Evolutionary conservation across 257 asterid species (phyloP).

Genomic region (Capsicum baccatum): DNA sequence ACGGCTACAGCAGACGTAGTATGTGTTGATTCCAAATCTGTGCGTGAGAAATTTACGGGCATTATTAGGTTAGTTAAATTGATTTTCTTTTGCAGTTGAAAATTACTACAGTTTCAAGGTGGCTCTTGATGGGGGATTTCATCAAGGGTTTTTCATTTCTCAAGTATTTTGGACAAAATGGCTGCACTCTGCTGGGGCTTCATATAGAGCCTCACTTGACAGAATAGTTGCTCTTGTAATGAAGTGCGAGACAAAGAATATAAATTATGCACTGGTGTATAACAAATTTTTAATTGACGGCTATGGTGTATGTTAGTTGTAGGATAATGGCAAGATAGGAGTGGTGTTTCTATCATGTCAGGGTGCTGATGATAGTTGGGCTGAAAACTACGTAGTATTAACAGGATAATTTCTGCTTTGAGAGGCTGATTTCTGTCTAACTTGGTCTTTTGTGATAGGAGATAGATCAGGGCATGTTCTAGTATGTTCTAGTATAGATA

Average conservation of each 20-base stretch:
- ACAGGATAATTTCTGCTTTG: background rate
- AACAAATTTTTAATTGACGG: background rate
- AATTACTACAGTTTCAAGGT: background rate
- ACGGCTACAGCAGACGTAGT: constrained; percentile 85
- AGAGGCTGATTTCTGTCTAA: background rate
- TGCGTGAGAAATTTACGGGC: constrained; percentile 83
- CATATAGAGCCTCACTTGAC: background rate
- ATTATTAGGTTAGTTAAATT: constrained; percentile 62
- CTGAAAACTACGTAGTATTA: constrained; percentile 7
- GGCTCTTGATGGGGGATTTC: background rate
- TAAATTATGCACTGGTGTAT: background rate
- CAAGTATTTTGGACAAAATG: constrained; percentile 15
- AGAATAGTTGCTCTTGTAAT: background rate
- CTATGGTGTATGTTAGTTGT: constrained; percentile 5
- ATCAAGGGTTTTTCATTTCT: background rate
- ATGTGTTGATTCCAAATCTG: constrained; percentile 87
- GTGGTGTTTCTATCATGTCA: background rate
- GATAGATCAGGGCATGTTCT: constrained; percentile 7
- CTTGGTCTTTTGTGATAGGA: background rate
- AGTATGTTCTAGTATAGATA: background rate
- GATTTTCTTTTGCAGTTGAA: background rate
- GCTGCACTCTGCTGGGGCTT: background rate
- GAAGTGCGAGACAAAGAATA: background rate
- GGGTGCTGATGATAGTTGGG: background rate
- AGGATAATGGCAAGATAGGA: background rate